Percentiles rank a stretch among this genome's conserved stretches.
Evolutionary conservation across 306 rosid genomes (phyloP).

Genomic region (Gleditsia sinensis): DNA sequence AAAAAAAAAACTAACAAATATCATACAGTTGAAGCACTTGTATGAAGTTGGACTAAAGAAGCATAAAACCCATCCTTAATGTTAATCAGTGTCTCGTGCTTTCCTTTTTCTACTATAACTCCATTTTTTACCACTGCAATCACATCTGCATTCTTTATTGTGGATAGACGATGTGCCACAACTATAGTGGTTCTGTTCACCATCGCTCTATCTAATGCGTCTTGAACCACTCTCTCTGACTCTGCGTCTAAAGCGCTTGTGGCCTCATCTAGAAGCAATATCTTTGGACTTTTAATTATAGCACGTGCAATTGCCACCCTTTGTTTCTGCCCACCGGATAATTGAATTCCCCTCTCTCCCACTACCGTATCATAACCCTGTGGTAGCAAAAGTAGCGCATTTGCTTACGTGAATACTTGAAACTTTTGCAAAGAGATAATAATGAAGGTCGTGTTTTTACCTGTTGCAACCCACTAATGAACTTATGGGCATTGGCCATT

Average conservation of each 20-base stretch:
- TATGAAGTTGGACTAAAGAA: conserved; percentile 66
- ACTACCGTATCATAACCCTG: conserved; percentile 72
- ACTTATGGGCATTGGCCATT: conserved; percentile 71
- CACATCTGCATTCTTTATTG: conserved; percentile 72
- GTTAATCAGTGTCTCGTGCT: conserved; percentile 57
- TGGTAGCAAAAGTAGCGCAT: not conserved
- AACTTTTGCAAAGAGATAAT: not conserved
- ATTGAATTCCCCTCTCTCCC: conserved; percentile 72
- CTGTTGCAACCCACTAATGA: conserved; percentile 64
- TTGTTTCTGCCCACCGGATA: conserved; percentile 83
- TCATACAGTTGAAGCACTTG: conserved; percentile 43
- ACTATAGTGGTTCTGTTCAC: conserved; percentile 66
- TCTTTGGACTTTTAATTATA: conserved; percentile 68
- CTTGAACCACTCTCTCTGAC: conserved; percentile 82
- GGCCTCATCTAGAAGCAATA: conserved; percentile 76
- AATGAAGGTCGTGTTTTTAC: conserved; percentile 30
- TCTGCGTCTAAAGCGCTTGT: conserved; percentile 84
- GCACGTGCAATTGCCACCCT: conserved; percentile 81
- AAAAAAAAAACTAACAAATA: not conserved
- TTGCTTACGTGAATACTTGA: no score
- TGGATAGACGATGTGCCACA: conserved; percentile 75
- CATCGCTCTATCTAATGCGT: conserved; percentile 75
- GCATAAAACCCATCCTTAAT: conserved; percentile 68
- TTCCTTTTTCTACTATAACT: conserved; percentile 69
- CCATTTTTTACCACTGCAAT: conserved; percentile 81